phyloP scores from a whole-genome alignment of 495 filamentous ascomycete genomes.

The Tuber umbilicatum region DNA sequence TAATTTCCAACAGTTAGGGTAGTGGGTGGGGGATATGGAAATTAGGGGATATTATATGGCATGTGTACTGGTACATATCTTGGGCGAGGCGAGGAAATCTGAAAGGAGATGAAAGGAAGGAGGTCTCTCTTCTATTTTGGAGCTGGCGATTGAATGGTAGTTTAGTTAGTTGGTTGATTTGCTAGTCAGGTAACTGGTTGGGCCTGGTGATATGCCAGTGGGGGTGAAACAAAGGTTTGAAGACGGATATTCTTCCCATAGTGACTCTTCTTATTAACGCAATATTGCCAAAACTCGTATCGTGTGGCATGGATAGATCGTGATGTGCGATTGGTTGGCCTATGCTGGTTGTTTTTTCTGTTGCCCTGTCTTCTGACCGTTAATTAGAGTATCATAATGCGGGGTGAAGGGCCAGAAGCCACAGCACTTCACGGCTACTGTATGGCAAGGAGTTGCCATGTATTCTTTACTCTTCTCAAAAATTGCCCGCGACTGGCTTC shows the following conservation, averaged over 20 bases:
- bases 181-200: neutral
- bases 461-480: no score
- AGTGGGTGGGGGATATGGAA: neutral
- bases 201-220: neutral
- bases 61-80: neutral
- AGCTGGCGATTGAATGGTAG: neutral
- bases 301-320: no score
- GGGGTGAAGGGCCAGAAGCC: no score
- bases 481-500: no score
- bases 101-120: neutral
- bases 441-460: no score
- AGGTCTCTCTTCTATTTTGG: neutral
- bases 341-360: no score
- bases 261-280: neutral
- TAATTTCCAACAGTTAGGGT: no score
- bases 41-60: neutral
- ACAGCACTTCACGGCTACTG: no score
- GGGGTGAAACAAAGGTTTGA: neutral
- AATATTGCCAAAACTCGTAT: no score
- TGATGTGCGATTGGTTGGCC: no score
- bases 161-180: neutral
- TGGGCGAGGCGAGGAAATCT: neutral
- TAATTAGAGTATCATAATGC: no score
- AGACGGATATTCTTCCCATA: neutral
- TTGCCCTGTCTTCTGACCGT: no score